Conservation (phyloP, 2,329 filamentous ascomycete genomes). For the Pyricularia sp. region DNA sequence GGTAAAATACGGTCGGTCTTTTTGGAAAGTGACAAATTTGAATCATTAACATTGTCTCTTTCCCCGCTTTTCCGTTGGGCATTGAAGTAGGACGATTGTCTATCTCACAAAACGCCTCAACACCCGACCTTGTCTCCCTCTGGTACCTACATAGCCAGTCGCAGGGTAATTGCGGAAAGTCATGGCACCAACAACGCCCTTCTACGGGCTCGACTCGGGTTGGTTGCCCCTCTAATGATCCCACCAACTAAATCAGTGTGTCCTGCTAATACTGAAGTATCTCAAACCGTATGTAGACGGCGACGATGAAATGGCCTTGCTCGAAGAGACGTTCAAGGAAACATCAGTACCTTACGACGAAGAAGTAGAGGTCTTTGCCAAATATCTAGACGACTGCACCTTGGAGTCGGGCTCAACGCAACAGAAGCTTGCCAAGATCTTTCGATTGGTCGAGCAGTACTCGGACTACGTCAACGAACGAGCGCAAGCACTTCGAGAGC, state of each 20-base stretch:
- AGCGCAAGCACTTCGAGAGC: slow-evolving; percentile 27
- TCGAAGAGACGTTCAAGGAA: slow-evolving; percentile 19
- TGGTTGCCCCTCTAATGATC: background rate
- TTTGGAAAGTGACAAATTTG: background rate
- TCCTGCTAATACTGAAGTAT: background rate
- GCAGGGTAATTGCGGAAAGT: background rate
- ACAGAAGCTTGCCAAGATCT: slow-evolving; percentile 51
- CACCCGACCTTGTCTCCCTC: background rate
- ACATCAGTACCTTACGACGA: slow-evolving; percentile 49
- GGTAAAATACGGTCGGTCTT: background rate
- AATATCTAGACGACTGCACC: slow-evolving; percentile 64
- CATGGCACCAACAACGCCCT: background rate
- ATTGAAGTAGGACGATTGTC: background rate
- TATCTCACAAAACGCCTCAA: background rate
- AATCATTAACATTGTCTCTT: background rate
- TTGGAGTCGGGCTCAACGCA: slow-evolving; percentile 30
- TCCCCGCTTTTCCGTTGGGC: background rate
- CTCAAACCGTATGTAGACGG: background rate
- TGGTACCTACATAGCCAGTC: background rate
- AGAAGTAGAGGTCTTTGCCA: slow-evolving; percentile 80
- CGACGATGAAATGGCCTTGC: slow-evolving; percentile 15
- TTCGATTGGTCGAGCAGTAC: slow-evolving; percentile 55
- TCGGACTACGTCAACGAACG: slow-evolving; percentile 39
- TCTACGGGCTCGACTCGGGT: slow-evolving; percentile 1
- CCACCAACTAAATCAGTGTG: background rate